Conservation (phyloP, 75 land plant genomes). For the Selaginella tamariscina region DNA sequence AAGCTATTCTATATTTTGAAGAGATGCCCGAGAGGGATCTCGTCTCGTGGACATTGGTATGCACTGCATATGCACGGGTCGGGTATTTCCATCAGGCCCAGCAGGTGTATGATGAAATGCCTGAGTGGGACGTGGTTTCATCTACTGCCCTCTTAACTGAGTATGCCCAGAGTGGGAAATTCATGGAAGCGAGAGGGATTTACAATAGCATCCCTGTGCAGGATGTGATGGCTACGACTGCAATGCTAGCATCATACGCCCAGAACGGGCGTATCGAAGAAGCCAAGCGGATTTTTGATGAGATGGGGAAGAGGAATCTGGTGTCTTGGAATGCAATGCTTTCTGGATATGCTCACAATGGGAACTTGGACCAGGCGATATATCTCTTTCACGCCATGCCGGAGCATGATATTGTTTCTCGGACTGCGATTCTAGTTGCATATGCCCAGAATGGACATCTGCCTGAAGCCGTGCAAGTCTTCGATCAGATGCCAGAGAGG, state of each 20-base stretch:
- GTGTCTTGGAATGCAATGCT: constrained; percentile 11
- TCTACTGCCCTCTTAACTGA: background rate
- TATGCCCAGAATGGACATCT: background rate
- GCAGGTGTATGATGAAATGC: constrained; percentile 6
- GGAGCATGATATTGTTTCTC: background rate
- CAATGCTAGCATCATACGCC: background rate
- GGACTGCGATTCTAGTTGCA: background rate
- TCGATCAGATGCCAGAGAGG: background rate
- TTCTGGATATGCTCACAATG: constrained; percentile 1
- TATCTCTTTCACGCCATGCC: background rate
- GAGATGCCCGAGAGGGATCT: background rate
- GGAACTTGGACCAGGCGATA: background rate
- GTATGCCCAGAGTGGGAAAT: background rate
- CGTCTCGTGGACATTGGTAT: background rate
- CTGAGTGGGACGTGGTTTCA: background rate
- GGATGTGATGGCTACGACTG: background rate
- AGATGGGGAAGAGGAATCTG: background rate
- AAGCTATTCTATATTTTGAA: background rate
- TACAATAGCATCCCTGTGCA: background rate
- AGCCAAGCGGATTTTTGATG: background rate
- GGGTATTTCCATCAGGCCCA: background rate
- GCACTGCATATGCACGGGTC: background rate
- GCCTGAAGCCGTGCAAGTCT: background rate
- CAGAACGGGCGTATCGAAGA: background rate
- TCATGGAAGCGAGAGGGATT: background rate